Evolutionary conservation across 179 eudicot genomes (phyloP), one percentile per base, ranked within the genome.

Genomic region (Corrigiola litoralis): DNA sequence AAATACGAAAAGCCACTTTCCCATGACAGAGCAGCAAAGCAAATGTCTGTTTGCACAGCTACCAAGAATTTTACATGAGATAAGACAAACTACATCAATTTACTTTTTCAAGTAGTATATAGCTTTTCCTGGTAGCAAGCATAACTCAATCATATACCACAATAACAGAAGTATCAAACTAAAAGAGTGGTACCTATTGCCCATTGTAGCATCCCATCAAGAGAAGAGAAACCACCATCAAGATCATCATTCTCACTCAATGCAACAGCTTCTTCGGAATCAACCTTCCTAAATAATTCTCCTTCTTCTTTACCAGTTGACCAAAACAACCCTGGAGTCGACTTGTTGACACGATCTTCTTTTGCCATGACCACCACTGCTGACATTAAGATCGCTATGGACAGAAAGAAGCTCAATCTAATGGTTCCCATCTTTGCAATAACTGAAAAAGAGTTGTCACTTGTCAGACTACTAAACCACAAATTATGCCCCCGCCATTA

Each of bases 121-220:
- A n/a, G n/a, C n/a, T n/a, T 40, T 25, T 25, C 4, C n/a, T 16
- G 34, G 16, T 14, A 14, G 29, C n/a, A 55, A 40, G 12, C 12
- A 21, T 31, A 17, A 38, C 13, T 37, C 36, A 20, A 42, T n/a
- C n/a, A 48, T 20, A 50, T 37, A 58, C 18, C 20, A 24, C 48
- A 62, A 7, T 9, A 33, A 44, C n/a, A 21, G 18, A 68, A 34
- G 45, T 34, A 52, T 12, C 12, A 14, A 34, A 57, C 8, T 25
- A 4, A 51, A 61, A 45, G 21, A 61, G 27, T 1, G 13, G 11
- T 87, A 92, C 96, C 98, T 38, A 92, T 89, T 23, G 98, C 95
- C 98, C 98, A 92, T 74, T 92, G 96, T 42, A 92, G 61, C 95
- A 89, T 92, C 44, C 92, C 89, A 28, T 92, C 98, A 24, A 92